phyloP scores from a whole-genome alignment of 2,329 filamentous ascomycete genomes.

The Cordyceps javanica region DNA sequence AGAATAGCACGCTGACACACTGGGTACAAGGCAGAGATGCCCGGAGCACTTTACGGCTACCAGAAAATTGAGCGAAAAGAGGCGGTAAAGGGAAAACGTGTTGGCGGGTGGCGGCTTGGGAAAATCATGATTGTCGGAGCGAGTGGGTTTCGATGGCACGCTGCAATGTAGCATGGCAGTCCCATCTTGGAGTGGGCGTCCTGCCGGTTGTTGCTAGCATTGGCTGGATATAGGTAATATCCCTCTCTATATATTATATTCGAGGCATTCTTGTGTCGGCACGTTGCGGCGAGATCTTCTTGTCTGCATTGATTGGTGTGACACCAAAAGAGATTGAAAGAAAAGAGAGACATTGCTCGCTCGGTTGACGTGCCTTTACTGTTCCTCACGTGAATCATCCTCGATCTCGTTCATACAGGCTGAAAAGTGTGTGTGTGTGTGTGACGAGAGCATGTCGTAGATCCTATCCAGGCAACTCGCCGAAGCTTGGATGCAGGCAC shows the following conservation, averaged over 20 bases:
- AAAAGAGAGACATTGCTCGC: not conserved
- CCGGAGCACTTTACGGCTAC: not conserved
- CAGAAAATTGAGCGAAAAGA: not conserved
- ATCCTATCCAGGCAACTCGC: too few species aligned
- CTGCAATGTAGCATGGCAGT: not conserved
- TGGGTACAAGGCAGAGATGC: not conserved
- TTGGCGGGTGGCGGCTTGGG: too few species aligned
- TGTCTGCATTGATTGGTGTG: not conserved
- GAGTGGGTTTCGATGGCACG: slow-evolving; percentile 7
- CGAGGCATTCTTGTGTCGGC: not conserved
- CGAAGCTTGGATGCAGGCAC: too few species aligned
- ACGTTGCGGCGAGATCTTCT: not conserved
- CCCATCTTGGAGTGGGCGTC: not conserved
- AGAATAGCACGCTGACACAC: not conserved
- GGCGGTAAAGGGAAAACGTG: slow-evolving; percentile 9
- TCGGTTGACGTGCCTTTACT: not conserved
- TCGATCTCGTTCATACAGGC: too few species aligned
- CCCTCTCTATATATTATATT: too few species aligned
- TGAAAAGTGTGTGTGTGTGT: too few species aligned
- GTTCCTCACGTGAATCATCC: not conserved
- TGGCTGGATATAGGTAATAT: too few species aligned
- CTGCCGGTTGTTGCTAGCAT: not conserved
- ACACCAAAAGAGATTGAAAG: not conserved
- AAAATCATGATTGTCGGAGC: not conserved
- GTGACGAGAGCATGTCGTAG: too few species aligned